Percentiles rank a stretch among this genome's conserved stretches.
These are phyloP conservation scores for Syzygium malaccense DNA, from an alignment of 441 rosid genomes.

Conservation along the genomic window DNA sequence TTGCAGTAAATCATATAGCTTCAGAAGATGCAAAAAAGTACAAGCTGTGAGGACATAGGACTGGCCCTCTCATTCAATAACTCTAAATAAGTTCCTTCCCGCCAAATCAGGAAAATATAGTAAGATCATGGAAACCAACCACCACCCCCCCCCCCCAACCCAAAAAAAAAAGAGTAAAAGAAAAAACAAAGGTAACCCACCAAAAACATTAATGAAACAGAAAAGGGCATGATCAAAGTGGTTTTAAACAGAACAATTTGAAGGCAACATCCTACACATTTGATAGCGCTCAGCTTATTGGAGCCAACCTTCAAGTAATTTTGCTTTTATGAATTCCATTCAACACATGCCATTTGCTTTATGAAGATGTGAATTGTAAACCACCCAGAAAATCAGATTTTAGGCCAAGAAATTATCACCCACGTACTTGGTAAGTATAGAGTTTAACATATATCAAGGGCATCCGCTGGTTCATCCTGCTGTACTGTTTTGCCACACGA, in stretches of 20 bases:
- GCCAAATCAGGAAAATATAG: neutral
- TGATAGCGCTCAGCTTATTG: neutral
- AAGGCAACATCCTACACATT: neutral
- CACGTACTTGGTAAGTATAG: conserved; percentile 78
- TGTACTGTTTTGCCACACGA: conserved; percentile 80
- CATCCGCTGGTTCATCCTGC: conserved; percentile 74
- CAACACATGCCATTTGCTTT: neutral
- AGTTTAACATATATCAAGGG: conserved; percentile 94
- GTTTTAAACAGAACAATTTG: neutral
- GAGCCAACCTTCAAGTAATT: neutral
- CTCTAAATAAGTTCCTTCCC: neutral
- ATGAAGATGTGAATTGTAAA: neutral
- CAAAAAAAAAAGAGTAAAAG: neutral
- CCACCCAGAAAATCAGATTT: neutral
- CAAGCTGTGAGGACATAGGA: neutral
- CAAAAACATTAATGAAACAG: neutral
- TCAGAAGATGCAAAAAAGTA: neutral
- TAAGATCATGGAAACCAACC: neutral
- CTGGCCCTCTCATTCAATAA: neutral
- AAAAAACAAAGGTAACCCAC: neutral
- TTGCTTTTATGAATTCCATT: neutral
- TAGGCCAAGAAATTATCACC: neutral
- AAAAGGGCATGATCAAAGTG: neutral
- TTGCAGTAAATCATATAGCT: neutral
- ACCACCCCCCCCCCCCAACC: neutral